These are phyloP conservation scores for Phytopythium aichiense DNA, from an alignment of 352 stramenopile genomes.

Conservation along the genomic window DNA sequence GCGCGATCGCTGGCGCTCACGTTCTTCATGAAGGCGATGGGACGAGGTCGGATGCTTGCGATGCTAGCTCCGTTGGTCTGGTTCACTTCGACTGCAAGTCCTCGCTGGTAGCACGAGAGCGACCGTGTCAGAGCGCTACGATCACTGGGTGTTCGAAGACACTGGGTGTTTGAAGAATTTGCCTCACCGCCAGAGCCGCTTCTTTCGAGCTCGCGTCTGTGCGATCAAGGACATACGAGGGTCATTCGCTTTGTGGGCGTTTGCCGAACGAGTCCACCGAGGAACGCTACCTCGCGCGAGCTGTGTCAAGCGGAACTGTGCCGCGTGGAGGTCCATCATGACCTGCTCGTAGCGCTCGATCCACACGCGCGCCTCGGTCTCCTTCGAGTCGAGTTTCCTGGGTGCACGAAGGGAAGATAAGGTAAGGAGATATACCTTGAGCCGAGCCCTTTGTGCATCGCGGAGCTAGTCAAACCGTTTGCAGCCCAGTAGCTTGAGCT, in stretches of 20 bases:
- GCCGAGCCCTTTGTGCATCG: background rate
- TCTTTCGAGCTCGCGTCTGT: conserved; percentile 69
- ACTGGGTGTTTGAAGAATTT: background rate
- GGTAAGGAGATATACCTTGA: background rate
- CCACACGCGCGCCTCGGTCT: conserved; percentile 60
- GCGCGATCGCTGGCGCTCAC: conserved; percentile 53
- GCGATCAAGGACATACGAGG: background rate
- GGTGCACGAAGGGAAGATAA: background rate
- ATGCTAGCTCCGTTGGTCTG: conserved; percentile 17
- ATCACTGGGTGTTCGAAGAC: background rate
- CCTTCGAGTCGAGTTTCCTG: conserved; percentile 45
- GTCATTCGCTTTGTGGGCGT: background rate
- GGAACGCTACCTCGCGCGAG: conserved; percentile 39
- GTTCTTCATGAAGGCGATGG: conserved; percentile 39
- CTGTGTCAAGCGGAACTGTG: conserved; percentile 68
- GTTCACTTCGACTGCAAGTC: conserved; percentile 47
- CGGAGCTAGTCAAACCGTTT: conserved; percentile 32
- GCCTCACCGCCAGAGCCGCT: conserved; percentile 41
- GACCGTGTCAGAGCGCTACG: background rate
- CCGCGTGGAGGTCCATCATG: conserved; percentile 78
- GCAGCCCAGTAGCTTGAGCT: conserved; percentile 63
- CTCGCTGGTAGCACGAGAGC: conserved; percentile 28
- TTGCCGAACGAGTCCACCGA: background rate
- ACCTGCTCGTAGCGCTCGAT: conserved; percentile 82
- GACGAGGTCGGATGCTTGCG: conserved; percentile 28